These are phyloP conservation scores for Annulohypoxylon moriforme DNA, from an alignment of 495 filamentous ascomycete genomes.

Conservation along the genomic window DNA sequence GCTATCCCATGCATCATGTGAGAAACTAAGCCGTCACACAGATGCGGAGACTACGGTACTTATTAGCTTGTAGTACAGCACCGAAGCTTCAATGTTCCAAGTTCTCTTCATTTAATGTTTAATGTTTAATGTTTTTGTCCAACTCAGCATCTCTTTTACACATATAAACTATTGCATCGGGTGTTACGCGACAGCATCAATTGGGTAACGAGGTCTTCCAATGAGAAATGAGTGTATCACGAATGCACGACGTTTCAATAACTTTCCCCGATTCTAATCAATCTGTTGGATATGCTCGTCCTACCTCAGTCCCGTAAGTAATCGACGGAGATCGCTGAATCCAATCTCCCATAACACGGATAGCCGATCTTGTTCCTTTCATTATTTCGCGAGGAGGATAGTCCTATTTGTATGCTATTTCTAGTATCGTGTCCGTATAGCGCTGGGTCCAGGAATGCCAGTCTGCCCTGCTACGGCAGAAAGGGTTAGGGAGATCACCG, in stretches of 20 bases:
- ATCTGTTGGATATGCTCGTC: constrained; percentile 2
- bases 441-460: not conserved
- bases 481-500: constrained; percentile 3
- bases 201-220: constrained; percentile 26
- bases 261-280: constrained; percentile 28
- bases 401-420: constrained; percentile 21
- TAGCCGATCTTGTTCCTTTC: constrained; percentile 15
- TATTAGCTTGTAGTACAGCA: constrained; percentile 13
- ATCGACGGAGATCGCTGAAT: not conserved
- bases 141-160: constrained; percentile 1
- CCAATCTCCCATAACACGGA: constrained; percentile 26
- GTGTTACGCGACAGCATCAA: constrained; percentile 32
- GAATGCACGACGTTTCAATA: constrained; percentile 20
- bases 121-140: constrained; percentile 5
- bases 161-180: constrained; percentile 3
- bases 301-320: not conserved
- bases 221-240: constrained; percentile 24
- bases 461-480: constrained; percentile 5
- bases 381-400: not conserved
- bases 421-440: constrained; percentile 18
- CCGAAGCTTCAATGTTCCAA: constrained; percentile 5
- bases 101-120: constrained; percentile 1
- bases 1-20: constrained; percentile 24
- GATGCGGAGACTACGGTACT: constrained; percentile 24
- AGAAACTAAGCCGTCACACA: constrained; percentile 19